A percentile compares a stretch with the other conserved stretches of the same genome.
Conservation (phyloP, 345 rosid genomes). For the Garcia nutans region DNA sequence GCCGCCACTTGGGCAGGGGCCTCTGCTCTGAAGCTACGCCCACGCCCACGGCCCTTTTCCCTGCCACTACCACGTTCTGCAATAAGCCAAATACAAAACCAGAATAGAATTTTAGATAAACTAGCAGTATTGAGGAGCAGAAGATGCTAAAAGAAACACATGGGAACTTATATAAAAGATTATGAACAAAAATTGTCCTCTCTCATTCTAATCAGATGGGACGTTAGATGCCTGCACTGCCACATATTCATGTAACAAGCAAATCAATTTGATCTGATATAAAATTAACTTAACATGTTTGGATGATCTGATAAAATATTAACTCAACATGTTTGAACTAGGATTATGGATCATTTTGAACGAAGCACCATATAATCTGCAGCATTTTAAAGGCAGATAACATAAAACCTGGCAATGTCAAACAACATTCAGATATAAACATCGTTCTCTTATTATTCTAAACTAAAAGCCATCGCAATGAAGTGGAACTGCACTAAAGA, state of each 20-base stretch:
- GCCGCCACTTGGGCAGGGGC: constrained; percentile 18
- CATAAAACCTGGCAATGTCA: not conserved
- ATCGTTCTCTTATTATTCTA: not conserved
- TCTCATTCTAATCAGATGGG: too few species aligned
- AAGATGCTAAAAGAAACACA: too few species aligned
- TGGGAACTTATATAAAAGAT: too few species aligned
- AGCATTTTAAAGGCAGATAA: not conserved
- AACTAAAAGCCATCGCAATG: not conserved
- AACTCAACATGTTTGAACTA: not conserved
- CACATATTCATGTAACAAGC: too few species aligned
- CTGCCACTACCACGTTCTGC: constrained; percentile 19
- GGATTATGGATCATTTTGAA: constrained; percentile 5
- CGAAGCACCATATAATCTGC: constrained; percentile 15
- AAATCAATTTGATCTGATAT: not conserved
- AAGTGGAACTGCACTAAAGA: not conserved
- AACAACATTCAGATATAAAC: not conserved
- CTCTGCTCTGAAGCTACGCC: constrained; percentile 20
- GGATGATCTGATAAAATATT: not conserved
- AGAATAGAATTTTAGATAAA: too few species aligned
- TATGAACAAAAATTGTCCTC: too few species aligned
- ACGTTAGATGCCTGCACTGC: too few species aligned
- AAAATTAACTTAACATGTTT: not conserved
- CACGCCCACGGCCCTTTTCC: constrained; percentile 25
- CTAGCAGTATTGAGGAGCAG: too few species aligned
- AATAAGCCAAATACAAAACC: not conserved